Evolutionary conservation across 2,329 filamentous ascomycete species (phyloP).

Genomic region (Xylaria hypoxylon): DNA sequence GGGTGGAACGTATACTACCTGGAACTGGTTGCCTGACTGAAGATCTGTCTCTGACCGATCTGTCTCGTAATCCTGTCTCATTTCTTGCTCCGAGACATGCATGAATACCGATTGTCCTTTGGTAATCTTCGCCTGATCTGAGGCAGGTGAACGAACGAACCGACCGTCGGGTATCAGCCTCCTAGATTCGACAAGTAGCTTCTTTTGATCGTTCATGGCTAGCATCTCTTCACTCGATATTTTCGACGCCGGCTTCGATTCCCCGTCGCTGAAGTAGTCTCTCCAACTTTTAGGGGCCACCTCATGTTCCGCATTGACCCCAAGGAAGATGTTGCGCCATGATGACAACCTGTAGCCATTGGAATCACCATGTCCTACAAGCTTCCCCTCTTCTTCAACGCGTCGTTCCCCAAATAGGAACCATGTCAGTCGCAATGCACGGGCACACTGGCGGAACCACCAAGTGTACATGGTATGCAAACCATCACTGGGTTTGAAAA

Average conservation of each 20-base stretch:
- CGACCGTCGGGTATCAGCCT: constrained; percentile 77
- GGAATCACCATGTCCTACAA: constrained; percentile 55
- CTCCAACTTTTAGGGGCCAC: constrained; percentile 69
- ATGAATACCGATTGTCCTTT: constrained; percentile 86
- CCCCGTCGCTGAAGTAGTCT: constrained; percentile 63
- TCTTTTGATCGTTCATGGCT: constrained; percentile 56
- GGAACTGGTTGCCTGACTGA: constrained; percentile 71
- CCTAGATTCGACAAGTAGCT: constrained; percentile 58
- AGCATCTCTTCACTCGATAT: constrained; percentile 54
- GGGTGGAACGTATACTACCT: constrained; percentile 84
- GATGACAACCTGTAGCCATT: constrained; percentile 51
- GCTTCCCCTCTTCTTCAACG: constrained; percentile 82
- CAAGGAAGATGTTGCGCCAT: constrained; percentile 61
- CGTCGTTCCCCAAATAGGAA: constrained; percentile 91
- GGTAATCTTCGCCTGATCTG: constrained; percentile 93
- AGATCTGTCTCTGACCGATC: constrained; percentile 64
- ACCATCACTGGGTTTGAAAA: constrained; percentile 86
- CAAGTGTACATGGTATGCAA: constrained; percentile 89
- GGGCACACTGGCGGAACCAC: constrained; percentile 94
- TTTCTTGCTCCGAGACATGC: constrained; percentile 75
- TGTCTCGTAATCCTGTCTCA: constrained; percentile 71
- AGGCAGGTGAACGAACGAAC: constrained; percentile 92
- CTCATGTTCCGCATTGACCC: constrained; percentile 55
- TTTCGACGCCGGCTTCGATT: constrained; percentile 56
- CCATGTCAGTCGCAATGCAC: constrained; percentile 82